Percentiles rank a stretch among this genome's conserved stretches.
Conservation (phyloP, 1,139 yeast genomes). For the Suhomyces maxii region DNA sequence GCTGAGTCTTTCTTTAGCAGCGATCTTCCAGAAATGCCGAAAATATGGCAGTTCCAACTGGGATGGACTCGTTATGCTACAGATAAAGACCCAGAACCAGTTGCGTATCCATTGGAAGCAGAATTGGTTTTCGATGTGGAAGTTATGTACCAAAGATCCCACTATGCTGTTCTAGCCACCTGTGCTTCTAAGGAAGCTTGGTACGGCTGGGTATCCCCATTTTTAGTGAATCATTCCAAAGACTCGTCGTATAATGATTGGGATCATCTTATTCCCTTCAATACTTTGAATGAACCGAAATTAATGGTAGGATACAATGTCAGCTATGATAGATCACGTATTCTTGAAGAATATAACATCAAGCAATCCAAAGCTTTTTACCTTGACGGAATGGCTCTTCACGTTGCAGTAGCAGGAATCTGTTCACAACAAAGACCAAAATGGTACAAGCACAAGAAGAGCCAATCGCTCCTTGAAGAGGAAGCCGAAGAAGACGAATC, state of each 20-base stretch:
- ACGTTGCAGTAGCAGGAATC: slow-evolving; percentile 88
- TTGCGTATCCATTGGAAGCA: slow-evolving; percentile 65
- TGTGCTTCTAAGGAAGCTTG: slow-evolving; percentile 80
- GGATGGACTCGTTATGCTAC: slow-evolving; percentile 85
- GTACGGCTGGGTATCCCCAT: slow-evolving; percentile 96
- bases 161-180: slow-evolving; percentile 78
- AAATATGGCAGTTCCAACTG: slow-evolving; percentile 52
- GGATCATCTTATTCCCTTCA: slow-evolving; percentile 76
- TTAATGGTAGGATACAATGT: slow-evolving; percentile 87
- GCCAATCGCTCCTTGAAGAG: slow-evolving; percentile 19
- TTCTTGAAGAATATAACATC: slow-evolving; percentile 78
- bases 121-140: slow-evolving; percentile 88
- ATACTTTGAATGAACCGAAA: slow-evolving; percentile 48
- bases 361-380: slow-evolving; percentile 69
- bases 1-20: slow-evolving; percentile 37
- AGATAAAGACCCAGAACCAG: slow-evolving; percentile 54
- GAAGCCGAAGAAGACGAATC: slow-evolving; percentile 6
- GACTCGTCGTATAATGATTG: slow-evolving; percentile 41
- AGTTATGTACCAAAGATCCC: slow-evolving; percentile 71
- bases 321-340: slow-evolving; percentile 86
- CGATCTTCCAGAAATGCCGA: slow-evolving; percentile 50
- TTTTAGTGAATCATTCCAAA: slow-evolving; percentile 46
- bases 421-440: slow-evolving; percentile 86
- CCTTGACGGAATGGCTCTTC: slow-evolving; percentile 90
- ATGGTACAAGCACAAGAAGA: slow-evolving; percentile 66